Base-by-base conservation (phyloP, 352 stramenopile species). In the Lagenidium sp. region DNA sequence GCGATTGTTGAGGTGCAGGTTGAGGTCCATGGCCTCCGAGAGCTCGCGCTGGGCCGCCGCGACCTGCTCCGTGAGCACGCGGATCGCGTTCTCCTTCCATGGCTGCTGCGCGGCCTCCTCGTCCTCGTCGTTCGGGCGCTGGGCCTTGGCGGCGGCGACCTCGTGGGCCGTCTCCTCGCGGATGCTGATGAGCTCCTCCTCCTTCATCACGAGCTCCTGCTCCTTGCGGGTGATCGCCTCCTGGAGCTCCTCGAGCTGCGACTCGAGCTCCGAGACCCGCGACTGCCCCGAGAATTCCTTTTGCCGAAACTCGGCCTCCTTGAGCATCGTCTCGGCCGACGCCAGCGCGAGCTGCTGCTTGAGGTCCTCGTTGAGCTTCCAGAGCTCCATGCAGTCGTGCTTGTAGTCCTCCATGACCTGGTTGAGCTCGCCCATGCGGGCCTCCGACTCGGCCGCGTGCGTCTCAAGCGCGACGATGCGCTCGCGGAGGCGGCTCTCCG, bases 11-110 rank as follows among this genome's bases (percentile, higher is more conserved):
- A 93, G 45, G 22, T 87, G 69, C 21, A 89, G 50, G 30, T 90
- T 90, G 41, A 93, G 38, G 19, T 90, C 72, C 77, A 93, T 89
- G 4, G 77, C 72, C 16, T 88, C 72, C n/a, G 75, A 85, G 6
- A 93, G 55, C 47, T 90, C 77, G 24, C 63, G 66, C 48, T 93
- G 80, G 19, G 71, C 68, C 21, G 65, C 68, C 3, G 64, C 55
- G 26, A 88, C 75, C 41, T 93, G 80, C 11, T 87, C 70, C 0
- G 80, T 85, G 2, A 93, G 57, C 13, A 85, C 35, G 11, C 68
- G 65, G 24, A 93, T 79, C 21, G 70, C 50, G 38, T 60, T 70
- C 52, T 54, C 57, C 42, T 76, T 68, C 77, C 41, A 82, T 20
- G 35, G 44, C 28, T 62, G 53, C 26, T 47, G n/a, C n/a, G n/a